Conservation (phyloP, 2,329 filamentous ascomycete genomes). For the Fusarium mexicanum region DNA sequence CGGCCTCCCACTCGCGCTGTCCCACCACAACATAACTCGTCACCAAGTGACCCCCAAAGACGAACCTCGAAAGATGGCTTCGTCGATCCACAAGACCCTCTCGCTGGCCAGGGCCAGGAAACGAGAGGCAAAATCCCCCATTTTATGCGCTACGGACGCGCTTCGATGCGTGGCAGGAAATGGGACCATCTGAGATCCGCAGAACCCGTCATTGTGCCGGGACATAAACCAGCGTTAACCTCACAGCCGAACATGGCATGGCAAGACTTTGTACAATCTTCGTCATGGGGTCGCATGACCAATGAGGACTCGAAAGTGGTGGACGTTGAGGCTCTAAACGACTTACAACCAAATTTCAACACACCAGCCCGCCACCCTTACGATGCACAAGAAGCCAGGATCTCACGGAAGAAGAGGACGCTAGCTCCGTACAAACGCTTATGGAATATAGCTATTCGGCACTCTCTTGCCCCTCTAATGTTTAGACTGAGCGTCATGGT, state of each 20-base stretch:
- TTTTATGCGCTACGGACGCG: conserved; percentile 59
- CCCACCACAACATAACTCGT: conserved; percentile 54
- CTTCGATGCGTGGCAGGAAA: conserved; percentile 58
- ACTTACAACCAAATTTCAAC: conserved; percentile 60
- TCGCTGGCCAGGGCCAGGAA: conserved; percentile 48
- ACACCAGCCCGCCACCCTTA: conserved; percentile 48
- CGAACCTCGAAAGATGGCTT: conserved; percentile 61
- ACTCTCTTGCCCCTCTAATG: conserved; percentile 84
- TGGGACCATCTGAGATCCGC: conserved; percentile 69
- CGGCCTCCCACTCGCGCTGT: conserved; percentile 52
- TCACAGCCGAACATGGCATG: conserved; percentile 57
- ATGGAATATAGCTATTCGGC: conserved; percentile 76
- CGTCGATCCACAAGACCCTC: conserved; percentile 53
- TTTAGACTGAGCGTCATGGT: conserved; percentile 85
- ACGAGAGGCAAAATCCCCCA: conserved; percentile 54
- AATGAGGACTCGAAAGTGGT: conserved; percentile 61
- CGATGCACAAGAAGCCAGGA: conserved; percentile 42
- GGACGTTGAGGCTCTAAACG: conserved; percentile 55
- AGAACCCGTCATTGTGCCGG: conserved; percentile 67
- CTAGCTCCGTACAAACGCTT: conserved; percentile 62
- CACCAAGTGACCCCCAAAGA: conserved; percentile 51
- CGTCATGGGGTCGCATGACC: conserved; percentile 58
- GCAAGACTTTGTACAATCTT: conserved; percentile 64
- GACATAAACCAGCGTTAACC: conserved; percentile 52
- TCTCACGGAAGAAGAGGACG: conserved; percentile 45